A percentile compares a stretch with the other conserved stretches of the same genome.
Evolutionary conservation across 1,139 yeast species (phyloP).

Genomic region (Hyphopichia wangnamkhiaoensis): DNA sequence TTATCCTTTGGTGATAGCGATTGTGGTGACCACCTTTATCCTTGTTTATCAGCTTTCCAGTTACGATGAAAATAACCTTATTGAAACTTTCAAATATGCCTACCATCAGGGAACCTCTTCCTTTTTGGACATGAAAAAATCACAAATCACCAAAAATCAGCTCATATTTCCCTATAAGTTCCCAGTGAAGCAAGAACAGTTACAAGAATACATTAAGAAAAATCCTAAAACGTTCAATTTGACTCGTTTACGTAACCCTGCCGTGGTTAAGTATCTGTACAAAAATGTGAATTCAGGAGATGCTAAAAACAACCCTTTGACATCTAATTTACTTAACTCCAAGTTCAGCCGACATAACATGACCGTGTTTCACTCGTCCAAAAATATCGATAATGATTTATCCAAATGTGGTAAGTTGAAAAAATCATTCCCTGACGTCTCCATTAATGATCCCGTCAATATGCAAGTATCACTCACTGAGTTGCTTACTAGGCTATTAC

Average conservation of each 20-base stretch:
- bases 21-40: conserved; percentile 4
- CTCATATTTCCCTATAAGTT: conserved; percentile 20
- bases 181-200: conserved; percentile 13
- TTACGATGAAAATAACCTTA: conserved; percentile 7
- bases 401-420: conserved; percentile 16
- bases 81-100: conserved; percentile 13
- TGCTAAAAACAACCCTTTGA: neutral
- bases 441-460: conserved; percentile 19
- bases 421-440: conserved; percentile 12
- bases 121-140: conserved; percentile 8
- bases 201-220: conserved; percentile 13
- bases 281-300: neutral
- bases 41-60: conserved; percentile 6
- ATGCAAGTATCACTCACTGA: conserved; percentile 21
- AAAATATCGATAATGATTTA: conserved; percentile 17
- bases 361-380: conserved; percentile 17
- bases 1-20: conserved; percentile 1
- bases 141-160: conserved; percentile 17
- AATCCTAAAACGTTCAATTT: conserved; percentile 11
- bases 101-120: conserved; percentile 12
- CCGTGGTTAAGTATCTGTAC: conserved; percentile 9
- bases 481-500: conserved; percentile 17
- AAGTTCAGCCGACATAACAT: conserved; percentile 17
- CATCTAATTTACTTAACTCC: conserved; percentile 4
- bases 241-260: conserved; percentile 13